These are phyloP conservation scores for Clarkia xantiana DNA, from an alignment of 345 rosid species.

Conservation along the genomic window DNA sequence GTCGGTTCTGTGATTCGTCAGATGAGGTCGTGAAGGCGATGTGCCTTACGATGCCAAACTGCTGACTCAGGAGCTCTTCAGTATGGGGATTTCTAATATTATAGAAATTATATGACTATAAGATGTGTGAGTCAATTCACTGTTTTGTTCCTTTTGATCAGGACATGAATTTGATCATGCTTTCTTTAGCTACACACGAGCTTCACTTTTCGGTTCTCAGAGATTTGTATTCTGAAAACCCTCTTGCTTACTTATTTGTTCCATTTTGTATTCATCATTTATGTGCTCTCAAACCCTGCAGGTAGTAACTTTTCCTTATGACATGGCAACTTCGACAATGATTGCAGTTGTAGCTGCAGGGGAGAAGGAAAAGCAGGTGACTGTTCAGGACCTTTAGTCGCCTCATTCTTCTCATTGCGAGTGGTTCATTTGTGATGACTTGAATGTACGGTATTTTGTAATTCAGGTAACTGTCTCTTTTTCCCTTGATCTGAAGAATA, in stretches of 20 bases:
- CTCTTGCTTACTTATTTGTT: too few relatives aligned
- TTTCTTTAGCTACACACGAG: too few relatives aligned
- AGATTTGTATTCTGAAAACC: too few relatives aligned
- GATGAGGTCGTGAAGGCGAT: conserved; percentile 52
- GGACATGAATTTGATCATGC: too few relatives aligned
- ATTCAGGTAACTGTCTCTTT: conserved; percentile 43
- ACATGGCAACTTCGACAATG: conserved; percentile 69
- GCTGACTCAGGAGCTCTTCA: conserved; percentile 66
- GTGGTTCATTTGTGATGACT: conserved; percentile 85
- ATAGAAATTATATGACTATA: too few relatives aligned
- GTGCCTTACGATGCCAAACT: conserved; percentile 80
- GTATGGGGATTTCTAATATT: conserved; percentile 79
- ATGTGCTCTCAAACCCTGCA: too few relatives aligned
- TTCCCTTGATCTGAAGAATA: not conserved
- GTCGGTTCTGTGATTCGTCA: conserved; percentile 38
- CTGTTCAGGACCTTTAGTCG: conserved; percentile 65
- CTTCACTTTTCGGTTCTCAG: too few relatives aligned
- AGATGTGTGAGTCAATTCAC: too few relatives aligned
- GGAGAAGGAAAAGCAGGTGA: conserved; percentile 65
- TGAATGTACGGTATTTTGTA: conserved; percentile 58
- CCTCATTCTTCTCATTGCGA: conserved; percentile 76
- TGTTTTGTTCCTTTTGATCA: too few relatives aligned
- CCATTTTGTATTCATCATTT: too few relatives aligned
- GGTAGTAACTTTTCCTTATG: too few relatives aligned
- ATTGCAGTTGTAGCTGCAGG: conserved; percentile 77